Base-by-base conservation (phyloP, 1,139 yeast genomes). In the Insectozyma bohioensis region DNA sequence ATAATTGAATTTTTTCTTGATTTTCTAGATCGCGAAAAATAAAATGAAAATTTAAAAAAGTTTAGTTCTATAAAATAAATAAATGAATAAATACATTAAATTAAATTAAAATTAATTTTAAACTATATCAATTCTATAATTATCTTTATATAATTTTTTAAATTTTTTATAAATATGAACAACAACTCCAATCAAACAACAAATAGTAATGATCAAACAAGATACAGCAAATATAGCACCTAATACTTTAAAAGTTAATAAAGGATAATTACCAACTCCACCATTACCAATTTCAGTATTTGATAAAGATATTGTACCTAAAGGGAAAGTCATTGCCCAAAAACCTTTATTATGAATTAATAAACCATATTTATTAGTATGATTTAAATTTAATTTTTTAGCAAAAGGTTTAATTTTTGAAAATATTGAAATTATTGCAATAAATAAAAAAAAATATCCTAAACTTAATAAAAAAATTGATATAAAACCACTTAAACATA, bases 321-420 rank as follows among this genome's bases (percentile, higher is more conserved):
- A 52, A 2, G 96, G 96, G 79, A 88, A 88, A 41, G 95, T 84
- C 68, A 85, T 76, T 19, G 88, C 79, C 95, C 95, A 87, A 73
- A 83, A 85, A 0, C 80, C 77, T 43, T 73, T 72, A 29, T 43
- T 28, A 23, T 36, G 32, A 21, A 36, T 39, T 14, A 44, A 26
- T 3, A 42, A 31, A 6, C 48, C 48, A 22, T 26, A 31, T 23
- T 23, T 24, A 25, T 43, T 43, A n/a, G 46, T 41, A 25, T 43
- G 43, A 11, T 29, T 25, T 4, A 27, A 21, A 22, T 43, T 41
- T 7, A 43, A 42, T 1, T 6, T 45, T 18, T 40, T 46, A n/a
- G 68, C 52, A 36, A 63, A 58, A n/a, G 64, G 63, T 23, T 39
- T 36, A 20, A 60, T 47, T 31, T 65, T 65, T 20, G 76, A 62